phyloP scores from a whole-genome alignment of 169 alveolate genomes.

The Eimeria falciformis region DNA sequence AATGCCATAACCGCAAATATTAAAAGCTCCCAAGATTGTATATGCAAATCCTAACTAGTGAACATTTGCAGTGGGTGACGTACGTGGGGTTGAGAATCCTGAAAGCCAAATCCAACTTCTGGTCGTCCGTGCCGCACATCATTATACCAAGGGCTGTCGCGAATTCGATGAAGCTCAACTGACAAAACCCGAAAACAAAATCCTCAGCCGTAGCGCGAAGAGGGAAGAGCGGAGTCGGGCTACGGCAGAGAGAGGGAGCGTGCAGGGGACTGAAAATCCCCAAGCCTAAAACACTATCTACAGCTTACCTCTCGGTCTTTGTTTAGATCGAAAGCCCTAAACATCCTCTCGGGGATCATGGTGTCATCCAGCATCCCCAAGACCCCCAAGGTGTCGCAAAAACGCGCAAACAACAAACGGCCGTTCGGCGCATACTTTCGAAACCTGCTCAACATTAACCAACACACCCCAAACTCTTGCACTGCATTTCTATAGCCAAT shows the following conservation, averaged over 20 bases:
- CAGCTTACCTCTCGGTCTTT: constrained; percentile 68
- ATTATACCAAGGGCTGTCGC: constrained; percentile 78
- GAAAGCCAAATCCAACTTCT: constrained; percentile 78
- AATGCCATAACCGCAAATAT: too few relatives aligned
- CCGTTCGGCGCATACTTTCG: constrained; percentile 77
- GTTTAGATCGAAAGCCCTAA: constrained; percentile 78
- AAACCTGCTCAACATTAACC: constrained; percentile 32
- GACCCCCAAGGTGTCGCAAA: constrained; percentile 79
- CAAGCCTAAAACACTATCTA: not conserved
- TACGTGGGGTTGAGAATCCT: constrained; percentile 75
- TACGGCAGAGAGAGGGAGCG: not conserved
- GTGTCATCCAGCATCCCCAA: constrained; percentile 80
- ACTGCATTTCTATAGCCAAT: too few relatives aligned
- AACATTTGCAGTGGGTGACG: not conserved
- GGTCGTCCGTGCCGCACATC: constrained; percentile 80
- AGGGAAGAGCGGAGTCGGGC: too few relatives aligned
- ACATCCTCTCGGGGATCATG: constrained; percentile 79
- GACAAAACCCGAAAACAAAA: not conserved
- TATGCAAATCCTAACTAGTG: too few relatives aligned
- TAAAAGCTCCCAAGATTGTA: too few relatives aligned
- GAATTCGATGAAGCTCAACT: constrained; percentile 79
- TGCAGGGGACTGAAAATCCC: not conserved
- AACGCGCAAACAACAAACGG: constrained; percentile 61
- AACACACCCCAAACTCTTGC: too few relatives aligned
- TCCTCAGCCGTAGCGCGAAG: not conserved